Evolutionary conservation across 441 rosid species (phyloP).

Genomic region (Viola pubescens): DNA sequence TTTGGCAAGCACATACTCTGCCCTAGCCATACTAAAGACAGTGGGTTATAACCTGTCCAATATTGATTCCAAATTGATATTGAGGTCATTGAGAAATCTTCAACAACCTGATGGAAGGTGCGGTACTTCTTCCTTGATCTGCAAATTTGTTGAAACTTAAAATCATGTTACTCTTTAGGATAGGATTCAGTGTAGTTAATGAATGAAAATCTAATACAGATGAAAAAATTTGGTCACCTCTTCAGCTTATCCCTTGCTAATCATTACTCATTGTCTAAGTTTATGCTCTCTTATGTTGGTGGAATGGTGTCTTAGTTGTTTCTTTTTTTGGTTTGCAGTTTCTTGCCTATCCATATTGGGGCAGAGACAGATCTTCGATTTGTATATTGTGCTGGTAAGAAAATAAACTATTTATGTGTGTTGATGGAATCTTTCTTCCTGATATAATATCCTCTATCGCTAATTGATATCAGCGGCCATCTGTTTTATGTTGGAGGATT

Average conservation of each 20-base stretch:
- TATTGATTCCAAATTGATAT: constrained; percentile 39
- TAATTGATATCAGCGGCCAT: constrained; percentile 65
- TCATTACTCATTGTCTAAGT: background rate
- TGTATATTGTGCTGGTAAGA: constrained; percentile 90
- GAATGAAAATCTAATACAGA: background rate
- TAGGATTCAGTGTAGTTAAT: background rate
- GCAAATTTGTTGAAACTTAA: background rate
- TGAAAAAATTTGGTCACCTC: background rate
- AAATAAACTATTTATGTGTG: constrained; percentile 15
- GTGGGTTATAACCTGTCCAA: constrained; percentile 55
- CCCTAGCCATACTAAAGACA: constrained; percentile 67
- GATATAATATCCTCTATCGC: constrained; percentile 20
- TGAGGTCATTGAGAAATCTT: constrained; percentile 68
- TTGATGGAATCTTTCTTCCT: constrained; percentile 10
- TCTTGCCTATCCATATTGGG: constrained; percentile 78
- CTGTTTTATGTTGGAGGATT: constrained; percentile 65
- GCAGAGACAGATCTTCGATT: constrained; percentile 92
- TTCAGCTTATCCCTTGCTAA: background rate
- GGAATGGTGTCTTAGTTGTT: constrained; percentile 2
- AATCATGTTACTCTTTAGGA: background rate
- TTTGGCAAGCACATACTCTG: constrained; percentile 86
- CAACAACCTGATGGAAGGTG: constrained; percentile 94
- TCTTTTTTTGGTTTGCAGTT: constrained; percentile 41
- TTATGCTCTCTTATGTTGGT: no score
- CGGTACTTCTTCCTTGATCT: constrained; percentile 7